Conservation (phyloP, 2,329 filamentous ascomycete species). For the Sporothrix phasma region DNA sequence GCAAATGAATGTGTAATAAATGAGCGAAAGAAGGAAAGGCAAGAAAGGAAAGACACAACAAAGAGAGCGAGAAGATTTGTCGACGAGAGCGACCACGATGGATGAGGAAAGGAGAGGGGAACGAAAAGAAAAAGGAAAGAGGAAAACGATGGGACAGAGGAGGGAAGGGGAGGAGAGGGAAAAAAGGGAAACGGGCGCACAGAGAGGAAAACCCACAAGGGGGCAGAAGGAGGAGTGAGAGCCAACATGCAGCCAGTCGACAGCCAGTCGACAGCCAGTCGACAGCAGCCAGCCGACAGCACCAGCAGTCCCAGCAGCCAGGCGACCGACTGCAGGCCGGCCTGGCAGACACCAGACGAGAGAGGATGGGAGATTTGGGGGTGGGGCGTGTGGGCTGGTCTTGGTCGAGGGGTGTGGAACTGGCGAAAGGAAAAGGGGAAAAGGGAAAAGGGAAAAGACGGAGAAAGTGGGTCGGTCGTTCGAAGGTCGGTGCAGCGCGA, state of each 20-base stretch:
- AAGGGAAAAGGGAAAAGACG: conserved; percentile 14
- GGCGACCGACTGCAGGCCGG: neutral
- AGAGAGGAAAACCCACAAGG: conserved; percentile 13
- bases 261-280: neutral
- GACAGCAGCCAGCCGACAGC: neutral
- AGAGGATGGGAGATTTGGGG: conserved; percentile 15
- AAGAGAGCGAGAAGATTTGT: conserved; percentile 31
- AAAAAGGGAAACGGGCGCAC: conserved; percentile 5
- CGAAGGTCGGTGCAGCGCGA: no score
- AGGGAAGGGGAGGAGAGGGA: conserved; percentile 8
- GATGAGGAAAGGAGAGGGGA: conserved; percentile 15
- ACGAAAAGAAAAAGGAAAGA: conserved; percentile 29
- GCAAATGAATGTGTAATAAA: conserved; percentile 43
- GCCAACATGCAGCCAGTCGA: neutral
- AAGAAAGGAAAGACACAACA: conserved; percentile 28
- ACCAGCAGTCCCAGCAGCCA: no score
- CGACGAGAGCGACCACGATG: conserved; percentile 25
- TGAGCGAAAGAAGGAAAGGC: conserved; percentile 25
- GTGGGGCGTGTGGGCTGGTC: conserved; percentile 11
- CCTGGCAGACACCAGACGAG: conserved; percentile 11
- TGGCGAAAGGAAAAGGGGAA: conserved; percentile 14
- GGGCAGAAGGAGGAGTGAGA: neutral
- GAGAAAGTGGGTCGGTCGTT: conserved; percentile 16
- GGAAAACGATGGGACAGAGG: conserved; percentile 11
- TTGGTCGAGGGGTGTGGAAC: conserved; percentile 14